phyloP scores from a whole-genome alignment of 305 asterid genomes.

The Fraxinus sp. region DNA sequence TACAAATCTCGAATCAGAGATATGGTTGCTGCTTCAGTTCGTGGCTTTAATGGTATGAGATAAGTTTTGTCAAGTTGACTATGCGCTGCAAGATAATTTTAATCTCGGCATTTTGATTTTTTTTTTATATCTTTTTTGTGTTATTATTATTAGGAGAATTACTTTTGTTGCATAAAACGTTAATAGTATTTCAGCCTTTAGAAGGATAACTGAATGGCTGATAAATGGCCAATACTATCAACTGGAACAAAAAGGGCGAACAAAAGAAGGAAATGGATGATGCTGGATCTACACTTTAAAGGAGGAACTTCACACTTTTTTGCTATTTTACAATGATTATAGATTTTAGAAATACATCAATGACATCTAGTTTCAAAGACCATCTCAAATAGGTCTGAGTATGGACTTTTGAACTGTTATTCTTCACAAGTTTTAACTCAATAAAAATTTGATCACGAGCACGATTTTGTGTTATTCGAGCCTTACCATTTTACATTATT shows the following conservation, averaged over 20 bases:
- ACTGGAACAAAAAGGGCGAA: not conserved
- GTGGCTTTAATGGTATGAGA: slow-evolving; percentile 74
- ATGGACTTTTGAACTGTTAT: not conserved
- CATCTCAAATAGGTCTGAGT: not conserved
- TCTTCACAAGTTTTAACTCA: not conserved
- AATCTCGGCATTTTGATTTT: not conserved
- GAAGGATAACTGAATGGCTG: not conserved
- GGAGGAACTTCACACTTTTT: not conserved
- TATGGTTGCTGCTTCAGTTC: slow-evolving; percentile 70
- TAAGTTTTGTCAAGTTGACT: not conserved
- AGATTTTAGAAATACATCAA: not conserved
- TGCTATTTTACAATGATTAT: not conserved
- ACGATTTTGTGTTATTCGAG: not conserved
- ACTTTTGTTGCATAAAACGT: not conserved
- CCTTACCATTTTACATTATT: not conserved
- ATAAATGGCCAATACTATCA: not conserved
- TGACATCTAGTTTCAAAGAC: not conserved
- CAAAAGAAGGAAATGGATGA: not conserved
- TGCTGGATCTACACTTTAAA: not conserved
- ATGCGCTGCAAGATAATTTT: not conserved
- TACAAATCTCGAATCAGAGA: slow-evolving; percentile 64
- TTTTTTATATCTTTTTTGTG: not conserved
- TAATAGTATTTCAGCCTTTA: not conserved
- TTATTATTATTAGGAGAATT: not conserved
- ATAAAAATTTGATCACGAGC: not conserved